Percentiles rank a stretch among this genome's conserved stretches.
Evolutionary conservation across 208 protist genomes (phyloP).

Genomic region (Zelonia costaricensis): DNA sequence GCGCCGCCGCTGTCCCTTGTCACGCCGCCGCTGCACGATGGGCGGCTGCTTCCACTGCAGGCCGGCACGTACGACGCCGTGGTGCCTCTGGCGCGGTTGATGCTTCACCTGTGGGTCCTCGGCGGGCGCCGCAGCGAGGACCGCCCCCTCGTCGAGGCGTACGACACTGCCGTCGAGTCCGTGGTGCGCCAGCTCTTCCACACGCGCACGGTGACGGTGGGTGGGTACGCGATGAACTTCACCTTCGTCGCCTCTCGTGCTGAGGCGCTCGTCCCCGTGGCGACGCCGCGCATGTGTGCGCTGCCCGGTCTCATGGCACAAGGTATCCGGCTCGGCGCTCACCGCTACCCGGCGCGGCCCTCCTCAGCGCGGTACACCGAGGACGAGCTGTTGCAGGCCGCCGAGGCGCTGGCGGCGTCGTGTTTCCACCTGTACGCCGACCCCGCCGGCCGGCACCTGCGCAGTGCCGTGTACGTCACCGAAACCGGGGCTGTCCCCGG

Average conservation of each 20-base stretch:
- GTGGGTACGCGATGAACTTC: conserved; percentile 22
- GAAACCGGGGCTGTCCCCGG: conserved; percentile 10
- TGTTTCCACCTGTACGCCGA: conserved; percentile 41
- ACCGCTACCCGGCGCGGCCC: conserved; percentile 15
- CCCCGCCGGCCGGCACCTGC: conserved; percentile 9
- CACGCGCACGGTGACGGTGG: conserved; percentile 24
- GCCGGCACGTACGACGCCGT: conserved; percentile 24
- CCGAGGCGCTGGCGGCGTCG: conserved; percentile 49
- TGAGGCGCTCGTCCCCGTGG: conserved; percentile 15
- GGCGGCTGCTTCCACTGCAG: conserved; percentile 10
- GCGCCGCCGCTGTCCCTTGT: background rate
- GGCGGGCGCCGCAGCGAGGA: conserved; percentile 12
- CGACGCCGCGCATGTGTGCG: conserved; percentile 26
- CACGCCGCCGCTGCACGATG: conserved; percentile 2
- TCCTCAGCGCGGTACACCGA: conserved; percentile 11
- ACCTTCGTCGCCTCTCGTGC: conserved; percentile 30
- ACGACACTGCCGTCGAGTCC: conserved; percentile 19
- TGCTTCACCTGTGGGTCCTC: conserved; percentile 35
- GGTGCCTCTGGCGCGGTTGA: conserved; percentile 20
- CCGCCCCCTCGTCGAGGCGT: conserved; percentile 12
- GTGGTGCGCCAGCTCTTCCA: conserved; percentile 21
- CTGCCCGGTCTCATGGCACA: conserved; percentile 24
- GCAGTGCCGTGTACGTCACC: conserved; percentile 18
- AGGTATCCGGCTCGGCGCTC: conserved; percentile 30
- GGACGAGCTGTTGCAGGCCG: conserved; percentile 24